phyloP scores from a whole-genome alignment of 164 flowering plant species.

The Vitis labrusca region DNA sequence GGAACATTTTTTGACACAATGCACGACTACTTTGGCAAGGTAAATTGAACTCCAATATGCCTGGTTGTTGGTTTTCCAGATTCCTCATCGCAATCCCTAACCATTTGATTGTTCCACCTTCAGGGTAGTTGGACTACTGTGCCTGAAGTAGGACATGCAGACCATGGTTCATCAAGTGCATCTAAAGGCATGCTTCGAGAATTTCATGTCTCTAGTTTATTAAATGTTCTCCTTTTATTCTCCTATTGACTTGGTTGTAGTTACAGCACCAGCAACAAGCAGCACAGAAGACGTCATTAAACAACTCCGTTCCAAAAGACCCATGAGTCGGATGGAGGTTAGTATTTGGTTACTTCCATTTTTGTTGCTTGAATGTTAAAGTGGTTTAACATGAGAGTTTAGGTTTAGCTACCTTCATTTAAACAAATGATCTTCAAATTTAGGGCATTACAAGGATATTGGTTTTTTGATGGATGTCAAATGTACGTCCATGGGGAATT shows the following conservation, averaged over 20 bases:
- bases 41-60: slow-evolving; percentile 24
- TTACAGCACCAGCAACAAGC: slow-evolving; percentile 42
- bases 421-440: background rate
- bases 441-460: background rate
- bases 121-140: slow-evolving; percentile 63
- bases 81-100: slow-evolving; percentile 10
- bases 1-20: slow-evolving; percentile 37
- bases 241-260: slow-evolving; percentile 9
- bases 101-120: slow-evolving; percentile 15
- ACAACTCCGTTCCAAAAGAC: slow-evolving; percentile 67
- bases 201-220: slow-evolving; percentile 5
- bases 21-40: slow-evolving; percentile 65
- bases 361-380: background rate
- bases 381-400: background rate
- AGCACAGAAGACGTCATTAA: slow-evolving; percentile 68
- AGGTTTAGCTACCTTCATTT: background rate
- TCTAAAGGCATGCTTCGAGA: slow-evolving; percentile 43
- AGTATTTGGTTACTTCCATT: slow-evolving; percentile 19
- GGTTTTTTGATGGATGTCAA: background rate
- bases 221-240: background rate
- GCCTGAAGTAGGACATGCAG: slow-evolving; percentile 38
- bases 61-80: slow-evolving; percentile 1
- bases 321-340: slow-evolving; percentile 89
- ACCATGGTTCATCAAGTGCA: slow-evolving; percentile 28
- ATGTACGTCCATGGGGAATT: no score